Base-by-base conservation (phyloP, 2,329 filamentous ascomycete genomes). In the Arthrobotrys conoides region DNA sequence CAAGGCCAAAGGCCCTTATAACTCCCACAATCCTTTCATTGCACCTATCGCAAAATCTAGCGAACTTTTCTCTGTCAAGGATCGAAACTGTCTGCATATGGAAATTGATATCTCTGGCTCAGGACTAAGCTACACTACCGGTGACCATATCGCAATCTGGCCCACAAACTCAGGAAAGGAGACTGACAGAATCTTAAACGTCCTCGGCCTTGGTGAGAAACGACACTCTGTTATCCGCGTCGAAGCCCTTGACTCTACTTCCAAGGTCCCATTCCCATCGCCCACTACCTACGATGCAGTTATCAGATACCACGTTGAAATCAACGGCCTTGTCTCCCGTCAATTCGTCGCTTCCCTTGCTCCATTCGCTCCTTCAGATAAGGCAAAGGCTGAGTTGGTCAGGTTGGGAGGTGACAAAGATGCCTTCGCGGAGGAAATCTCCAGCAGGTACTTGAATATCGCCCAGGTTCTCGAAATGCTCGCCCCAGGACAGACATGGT, bases 141-240 rank as follows among this genome's bases (percentile, higher is more conserved):
- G 96, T 84, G 96, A 99, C 84, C 96, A 99, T 85, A 92, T 99
- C 83, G 96, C 96, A 49, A 86, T 99, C 82, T 99, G 96, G 96
- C 96, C 96, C 44, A 97, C 93, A 64, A 99, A 99, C 85, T 88
- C 96, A 75, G 96, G 96, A 73, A 90, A 90, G 80, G 95, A 98
- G 85, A 95, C 97, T 55, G 93, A 98, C 83, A 90, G 93, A 68
- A 94, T 99, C 86, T 87, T 99, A 81, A 88, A 90, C 82, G 88
- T 96, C 69, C 88, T 96, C 80, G 93, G 90, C 80, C 89, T 97
- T 48, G 86, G 87, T 63, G 88, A 90, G 27, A 97, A 97, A 87
- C 90, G 91, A 78, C 86, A 97, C 85, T 88, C 88, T 0, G 95
- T 98, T 72, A 91, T 99, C 84, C 90, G 89, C 80, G 91, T 99